These are phyloP conservation scores for Dipsacomyces acuminosporus DNA, from an alignment of 371 early-diverging fungal species.

Conservation along the genomic window DNA sequence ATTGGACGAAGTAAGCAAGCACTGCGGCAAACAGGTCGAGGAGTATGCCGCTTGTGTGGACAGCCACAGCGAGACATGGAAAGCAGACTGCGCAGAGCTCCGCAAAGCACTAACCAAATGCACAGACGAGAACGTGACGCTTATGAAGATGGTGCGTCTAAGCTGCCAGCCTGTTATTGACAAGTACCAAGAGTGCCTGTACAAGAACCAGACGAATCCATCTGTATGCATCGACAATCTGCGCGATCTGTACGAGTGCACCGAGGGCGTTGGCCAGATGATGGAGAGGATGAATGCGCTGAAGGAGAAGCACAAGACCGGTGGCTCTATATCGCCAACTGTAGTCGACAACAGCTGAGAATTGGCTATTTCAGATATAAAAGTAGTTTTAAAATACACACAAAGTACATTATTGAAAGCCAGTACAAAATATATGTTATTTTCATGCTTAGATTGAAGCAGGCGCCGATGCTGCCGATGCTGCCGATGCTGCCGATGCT, in stretches of 20 bases:
- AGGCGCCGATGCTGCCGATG: not conserved
- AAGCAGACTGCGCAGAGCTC: slow-evolving; percentile 62
- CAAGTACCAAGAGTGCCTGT: slow-evolving; percentile 63
- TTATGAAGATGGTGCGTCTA: slow-evolving; percentile 65
- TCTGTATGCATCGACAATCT: slow-evolving; percentile 54
- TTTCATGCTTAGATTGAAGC: not conserved
- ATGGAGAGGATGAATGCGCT: slow-evolving; percentile 40
- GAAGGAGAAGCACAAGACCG: slow-evolving; percentile 16
- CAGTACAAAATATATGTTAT: not conserved
- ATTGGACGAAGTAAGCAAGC: slow-evolving; percentile 66
- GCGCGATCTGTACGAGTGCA: slow-evolving; percentile 48
- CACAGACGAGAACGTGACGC: slow-evolving; percentile 58
- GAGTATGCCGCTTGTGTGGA: slow-evolving; percentile 75
- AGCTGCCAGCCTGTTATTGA: slow-evolving; percentile 63
- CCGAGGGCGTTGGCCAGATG: slow-evolving; percentile 41
- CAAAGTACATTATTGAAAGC: not conserved
- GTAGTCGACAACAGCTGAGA: no score
- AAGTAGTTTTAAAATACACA: not conserved
- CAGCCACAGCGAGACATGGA: slow-evolving; percentile 68
- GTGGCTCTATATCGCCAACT: not conserved
- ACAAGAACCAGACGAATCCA: slow-evolving; percentile 60
- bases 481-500: not conserved
- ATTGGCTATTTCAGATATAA: no score
- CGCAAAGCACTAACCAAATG: slow-evolving; percentile 72
- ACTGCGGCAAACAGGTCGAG: slow-evolving; percentile 72